Evolutionary conservation across 305 asterid genomes (phyloP), one percentile per base, ranked within the genome.

Genomic region (Plantago rigida): DNA sequence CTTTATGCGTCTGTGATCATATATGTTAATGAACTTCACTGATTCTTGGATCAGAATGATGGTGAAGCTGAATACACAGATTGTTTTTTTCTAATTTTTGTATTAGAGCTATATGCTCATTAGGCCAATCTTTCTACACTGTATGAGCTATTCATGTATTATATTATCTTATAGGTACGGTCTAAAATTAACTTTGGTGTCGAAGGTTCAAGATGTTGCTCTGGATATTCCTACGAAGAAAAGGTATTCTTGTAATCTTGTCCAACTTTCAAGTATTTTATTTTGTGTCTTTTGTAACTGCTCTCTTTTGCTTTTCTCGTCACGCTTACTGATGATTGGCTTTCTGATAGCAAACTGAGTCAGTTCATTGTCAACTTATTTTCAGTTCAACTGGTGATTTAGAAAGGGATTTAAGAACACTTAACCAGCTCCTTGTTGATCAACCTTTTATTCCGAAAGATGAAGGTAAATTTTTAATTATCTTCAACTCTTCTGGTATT

Each of bases 371-470:
- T 34, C 13, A 13, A 51, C 46, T 44, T 61, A 61, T 42, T 68
- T 66, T 68, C 87, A 89, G 97, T 75, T 79, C 48, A 13, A 56
- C 71, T 57, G 87, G 77, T 66, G 84, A 22, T 22, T 22, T 22
- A 22, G 26, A 22, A 22, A 1, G 26, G 2, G 26, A 83, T 74
- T 65, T 83, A 59, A 74, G 69, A 53, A 78, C 82, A 14, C 84
- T 87, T 70, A 84, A 73, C 54, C 89, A 81, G 62, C 83, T 89
- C 62, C 68, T 89, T 67, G 70, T 77, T 13, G 97, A 89, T 85
- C 97, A 87, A 67, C 91, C 94, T 55, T 87, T 85, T 78, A 85
- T 89, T 59, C 85, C 84, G 10, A 78, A 60, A 47, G 97, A 89
- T 41, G 97, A 87, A 80, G 95, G 94, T 85, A 70, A 56, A 12